phyloP scores from a whole-genome alignment of 768 basidiomycete species.

The Hypholoma fasciculare region DNA sequence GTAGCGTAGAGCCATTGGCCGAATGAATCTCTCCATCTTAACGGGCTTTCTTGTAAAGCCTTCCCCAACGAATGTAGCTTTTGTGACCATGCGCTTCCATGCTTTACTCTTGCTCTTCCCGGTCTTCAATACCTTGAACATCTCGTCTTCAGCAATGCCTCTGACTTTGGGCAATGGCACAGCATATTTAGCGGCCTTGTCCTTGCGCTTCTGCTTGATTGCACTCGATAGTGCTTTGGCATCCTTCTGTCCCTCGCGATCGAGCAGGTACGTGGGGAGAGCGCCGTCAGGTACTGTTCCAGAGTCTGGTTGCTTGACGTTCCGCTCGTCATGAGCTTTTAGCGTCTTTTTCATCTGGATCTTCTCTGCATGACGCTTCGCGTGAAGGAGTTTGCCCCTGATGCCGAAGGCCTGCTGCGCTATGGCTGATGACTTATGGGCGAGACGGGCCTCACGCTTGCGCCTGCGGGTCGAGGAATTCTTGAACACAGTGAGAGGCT shows the following conservation, averaged over 20 bases:
- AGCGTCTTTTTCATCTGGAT: slow-evolving; percentile 99
- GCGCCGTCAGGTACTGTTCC: slow-evolving; percentile 86
- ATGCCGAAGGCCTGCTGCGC: slow-evolving; percentile 96
- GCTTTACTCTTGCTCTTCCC: slow-evolving; percentile 95
- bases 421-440: slow-evolving; percentile 72
- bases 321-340: slow-evolving; percentile 98
- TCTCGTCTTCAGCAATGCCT: slow-evolving; percentile 98
- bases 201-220: slow-evolving; percentile 98
- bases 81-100: slow-evolving; percentile 99
- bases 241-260: slow-evolving; percentile 97
- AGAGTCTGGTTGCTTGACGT: slow-evolving; percentile 91
- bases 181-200: slow-evolving; percentile 97
- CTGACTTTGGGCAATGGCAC: slow-evolving; percentile 96
- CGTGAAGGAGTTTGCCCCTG: slow-evolving; percentile 97
- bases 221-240: slow-evolving; percentile 95
- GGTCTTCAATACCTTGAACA: slow-evolving; percentile 99
- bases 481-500: background rate
- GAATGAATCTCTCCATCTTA: slow-evolving; percentile 97
- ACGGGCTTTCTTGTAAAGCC: slow-evolving; percentile 98
- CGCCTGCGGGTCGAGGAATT: slow-evolving; percentile 46
- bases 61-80: slow-evolving; percentile 98
- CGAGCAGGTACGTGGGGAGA: slow-evolving; percentile 92
- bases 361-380: slow-evolving; percentile 95
- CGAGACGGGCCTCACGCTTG: slow-evolving; percentile 79
- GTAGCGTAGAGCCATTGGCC: slow-evolving; percentile 96